These are phyloP conservation scores for Eucalyptus regnans DNA, from an alignment of 345 rosid species.

Conservation along the genomic window DNA sequence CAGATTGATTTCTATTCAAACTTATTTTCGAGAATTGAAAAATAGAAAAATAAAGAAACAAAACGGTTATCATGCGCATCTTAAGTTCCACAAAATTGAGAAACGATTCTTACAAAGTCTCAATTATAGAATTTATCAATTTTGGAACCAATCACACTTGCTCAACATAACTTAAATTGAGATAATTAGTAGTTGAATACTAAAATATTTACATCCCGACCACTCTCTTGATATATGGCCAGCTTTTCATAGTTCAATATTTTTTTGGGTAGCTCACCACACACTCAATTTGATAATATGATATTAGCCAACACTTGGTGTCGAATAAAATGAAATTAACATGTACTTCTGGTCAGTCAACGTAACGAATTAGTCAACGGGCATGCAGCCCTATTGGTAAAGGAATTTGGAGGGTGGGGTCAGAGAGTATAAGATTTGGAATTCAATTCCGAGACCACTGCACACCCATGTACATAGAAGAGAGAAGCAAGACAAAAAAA, in stretches of 20 bases:
- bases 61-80: fast-evolving
- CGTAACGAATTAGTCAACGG: neutral
- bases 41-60: too few relatives aligned
- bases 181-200: neutral
- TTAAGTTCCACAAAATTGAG: neutral
- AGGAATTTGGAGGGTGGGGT: neutral
- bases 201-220: neutral
- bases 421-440: neutral
- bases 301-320: neutral
- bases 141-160: neutral
- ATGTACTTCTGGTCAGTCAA: neutral
- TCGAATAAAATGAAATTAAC: neutral
- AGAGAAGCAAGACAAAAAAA: too few relatives aligned
- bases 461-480: neutral
- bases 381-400: neutral
- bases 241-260: neutral
- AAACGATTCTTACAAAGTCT: neutral
- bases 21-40: too few relatives aligned
- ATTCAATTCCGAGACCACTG: neutral
- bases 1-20: fast-evolving
- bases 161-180: neutral
- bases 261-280: neutral
- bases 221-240: neutral
- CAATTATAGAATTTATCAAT: neutral
- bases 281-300: neutral